Percentiles rank a stretch among this genome's conserved stretches.
phyloP scores from a whole-genome alignment of 306 rosid species.

The Quercus bicolor region DNA sequence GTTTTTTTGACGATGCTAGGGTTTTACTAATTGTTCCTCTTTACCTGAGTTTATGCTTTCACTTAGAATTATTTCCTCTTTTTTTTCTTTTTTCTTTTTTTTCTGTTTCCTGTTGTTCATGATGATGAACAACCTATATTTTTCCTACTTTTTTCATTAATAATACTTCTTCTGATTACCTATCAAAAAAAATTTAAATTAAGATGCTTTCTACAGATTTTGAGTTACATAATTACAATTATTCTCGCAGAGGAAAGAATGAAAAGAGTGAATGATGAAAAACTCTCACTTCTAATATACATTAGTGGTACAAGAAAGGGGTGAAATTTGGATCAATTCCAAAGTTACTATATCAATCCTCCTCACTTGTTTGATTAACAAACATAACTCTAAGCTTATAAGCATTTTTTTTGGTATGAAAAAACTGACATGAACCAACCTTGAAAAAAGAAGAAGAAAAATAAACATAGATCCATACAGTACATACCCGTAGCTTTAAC shows the following conservation, averaged over 20 bases:
- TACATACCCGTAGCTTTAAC: conserved; percentile 86
- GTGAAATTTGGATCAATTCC: conserved; percentile 12
- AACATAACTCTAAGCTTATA: not conserved
- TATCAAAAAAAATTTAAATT: no score
- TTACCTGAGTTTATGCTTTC: no score
- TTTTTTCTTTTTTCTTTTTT: no score
- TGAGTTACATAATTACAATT: not conserved
- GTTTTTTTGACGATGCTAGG: no score
- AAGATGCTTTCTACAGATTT: not conserved
- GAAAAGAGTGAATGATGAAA: conserved; percentile 20
- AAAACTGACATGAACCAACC: conserved; percentile 1
- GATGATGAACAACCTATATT: no score
- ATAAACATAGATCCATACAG: conserved; percentile 4
- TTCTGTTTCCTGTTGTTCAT: no score
- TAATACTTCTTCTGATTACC: no score
- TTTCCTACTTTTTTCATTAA: no score
- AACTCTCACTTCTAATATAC: conserved; percentile 4
- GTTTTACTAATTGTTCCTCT: no score
- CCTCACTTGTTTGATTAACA: not conserved
- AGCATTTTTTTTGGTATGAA: not conserved
- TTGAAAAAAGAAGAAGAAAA: not conserved
- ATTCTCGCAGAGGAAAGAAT: not conserved
- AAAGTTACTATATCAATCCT: conserved; percentile 1
- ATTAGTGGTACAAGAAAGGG: conserved; percentile 9
- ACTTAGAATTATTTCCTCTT: no score